phyloP scores from a whole-genome alignment of 352 stramenopile species.

The Pythium periplocum region DNA sequence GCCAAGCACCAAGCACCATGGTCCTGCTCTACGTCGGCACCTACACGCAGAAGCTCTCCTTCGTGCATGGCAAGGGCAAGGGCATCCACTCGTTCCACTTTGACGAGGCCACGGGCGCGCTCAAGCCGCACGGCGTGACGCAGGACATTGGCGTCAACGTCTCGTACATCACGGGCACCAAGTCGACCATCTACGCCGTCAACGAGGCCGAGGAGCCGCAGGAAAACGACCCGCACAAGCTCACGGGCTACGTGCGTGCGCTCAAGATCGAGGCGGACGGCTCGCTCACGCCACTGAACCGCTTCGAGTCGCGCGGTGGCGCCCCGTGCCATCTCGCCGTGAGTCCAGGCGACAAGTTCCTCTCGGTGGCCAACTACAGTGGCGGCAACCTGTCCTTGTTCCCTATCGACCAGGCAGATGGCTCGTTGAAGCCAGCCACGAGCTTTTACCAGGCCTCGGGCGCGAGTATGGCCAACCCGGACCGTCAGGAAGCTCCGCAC shows the following conservation, averaged over 20 bases:
- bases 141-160: conserved; percentile 35
- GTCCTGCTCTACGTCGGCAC: conserved; percentile 47
- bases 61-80: conserved; percentile 59
- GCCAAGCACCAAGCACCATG: background rate
- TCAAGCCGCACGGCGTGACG: conserved; percentile 27
- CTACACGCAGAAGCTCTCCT: conserved; percentile 62
- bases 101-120: conserved; percentile 29
- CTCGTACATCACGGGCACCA: conserved; percentile 24
- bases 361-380: conserved; percentile 59
- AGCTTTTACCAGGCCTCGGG: conserved; percentile 37
- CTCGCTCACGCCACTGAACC: conserved; percentile 42
- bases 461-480: conserved; percentile 28
- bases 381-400: conserved; percentile 55
- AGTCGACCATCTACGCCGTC: conserved; percentile 35
- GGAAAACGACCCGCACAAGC: conserved; percentile 12
- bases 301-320: conserved; percentile 36
- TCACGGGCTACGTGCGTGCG: conserved; percentile 49
- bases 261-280: conserved; percentile 29
- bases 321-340: conserved; percentile 43
- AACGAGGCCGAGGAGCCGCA: conserved; percentile 44
- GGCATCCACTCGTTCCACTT: conserved; percentile 59
- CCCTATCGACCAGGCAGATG: conserved; percentile 30
- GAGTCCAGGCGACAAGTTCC: conserved; percentile 39
- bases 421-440: conserved; percentile 26
- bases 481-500: conserved; percentile 41